A percentile compares a stretch with the other conserved stretches of the same genome.
Conservation (phyloP, 306 rosid species). For the Glycyrrhiza uralensis region DNA sequence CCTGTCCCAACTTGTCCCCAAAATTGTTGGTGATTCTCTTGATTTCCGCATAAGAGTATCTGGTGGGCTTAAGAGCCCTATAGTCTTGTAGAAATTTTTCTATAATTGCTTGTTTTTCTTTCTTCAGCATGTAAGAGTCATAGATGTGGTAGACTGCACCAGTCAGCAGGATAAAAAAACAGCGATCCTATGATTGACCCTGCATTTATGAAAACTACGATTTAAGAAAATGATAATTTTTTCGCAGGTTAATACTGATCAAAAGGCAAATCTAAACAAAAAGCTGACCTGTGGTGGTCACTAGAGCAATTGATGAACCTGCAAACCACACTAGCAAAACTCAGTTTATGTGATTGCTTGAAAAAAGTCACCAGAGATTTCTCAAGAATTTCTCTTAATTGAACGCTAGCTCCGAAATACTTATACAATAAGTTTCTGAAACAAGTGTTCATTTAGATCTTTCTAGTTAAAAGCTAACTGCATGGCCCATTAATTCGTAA, state of each 20-base stretch:
- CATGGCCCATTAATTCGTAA: background rate
- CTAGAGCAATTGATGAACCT: slow-evolving; percentile 9
- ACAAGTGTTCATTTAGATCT: background rate
- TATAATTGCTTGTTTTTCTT: slow-evolving; percentile 2
- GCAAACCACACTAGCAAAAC: background rate
- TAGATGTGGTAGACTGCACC: background rate
- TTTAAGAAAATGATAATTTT: background rate
- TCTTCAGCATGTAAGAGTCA: background rate
- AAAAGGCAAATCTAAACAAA: background rate
- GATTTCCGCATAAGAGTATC: slow-evolving; percentile 38
- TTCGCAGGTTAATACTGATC: background rate
- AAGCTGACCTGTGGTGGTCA: slow-evolving; percentile 24
- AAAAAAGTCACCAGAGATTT: background rate
- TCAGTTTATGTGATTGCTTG: background rate
- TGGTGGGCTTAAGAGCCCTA: slow-evolving; percentile 33
- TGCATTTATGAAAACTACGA: background rate
- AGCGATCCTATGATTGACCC: slow-evolving; percentile 28
- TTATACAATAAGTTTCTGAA: background rate
- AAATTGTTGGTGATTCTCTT: slow-evolving; percentile 39
- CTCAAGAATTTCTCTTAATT: background rate
- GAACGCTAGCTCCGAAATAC: background rate
- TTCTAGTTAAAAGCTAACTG: background rate
- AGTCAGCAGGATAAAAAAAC: background rate
- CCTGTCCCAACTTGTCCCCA: slow-evolving; percentile 37
- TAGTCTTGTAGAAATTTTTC: slow-evolving; percentile 35